phyloP scores from a whole-genome alignment of 2,329 filamentous ascomycete species.

The Cadophora gregata region DNA sequence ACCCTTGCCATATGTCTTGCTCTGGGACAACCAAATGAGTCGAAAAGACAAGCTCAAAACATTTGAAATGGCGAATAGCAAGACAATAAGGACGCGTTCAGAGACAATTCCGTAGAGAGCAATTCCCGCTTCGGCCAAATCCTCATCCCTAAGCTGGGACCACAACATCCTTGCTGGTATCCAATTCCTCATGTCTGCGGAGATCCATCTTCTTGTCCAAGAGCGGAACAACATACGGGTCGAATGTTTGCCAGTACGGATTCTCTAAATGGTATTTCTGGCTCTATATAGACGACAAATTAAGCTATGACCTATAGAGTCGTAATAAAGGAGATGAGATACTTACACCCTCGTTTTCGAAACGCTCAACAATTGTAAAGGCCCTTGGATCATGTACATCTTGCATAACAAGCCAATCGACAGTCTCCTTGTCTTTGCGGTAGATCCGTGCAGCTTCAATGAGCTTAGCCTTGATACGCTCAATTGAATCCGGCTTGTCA shows the following conservation, averaged over 20 bases:
- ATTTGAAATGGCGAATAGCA: not conserved
- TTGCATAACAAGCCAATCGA: slow-evolving; percentile 80
- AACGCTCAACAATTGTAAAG: slow-evolving; percentile 79
- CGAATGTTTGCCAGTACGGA: slow-evolving; percentile 64
- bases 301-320: no score
- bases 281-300: slow-evolving; percentile 45
- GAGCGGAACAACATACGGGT: slow-evolving; percentile 73
- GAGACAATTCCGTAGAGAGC: no score
- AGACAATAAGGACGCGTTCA: not conserved
- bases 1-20: not conserved
- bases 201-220: slow-evolving; percentile 74
- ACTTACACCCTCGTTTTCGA: slow-evolving; percentile 67
- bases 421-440: slow-evolving; percentile 72
- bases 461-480: slow-evolving; percentile 73
- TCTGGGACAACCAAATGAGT: not conserved
- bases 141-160: slow-evolving; percentile 43
- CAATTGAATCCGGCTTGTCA: slow-evolving; percentile 65
- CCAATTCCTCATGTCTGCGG: slow-evolving; percentile 69
- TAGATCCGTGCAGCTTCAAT: slow-evolving; percentile 77
- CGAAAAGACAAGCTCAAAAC: not conserved
- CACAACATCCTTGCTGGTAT: slow-evolving; percentile 57
- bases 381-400: slow-evolving; percentile 69
- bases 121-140: not conserved
- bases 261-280: slow-evolving; percentile 66
- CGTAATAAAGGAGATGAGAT: not conserved